phyloP scores from a whole-genome alignment of 257 asterid genomes.

The Echites panduratus region DNA sequence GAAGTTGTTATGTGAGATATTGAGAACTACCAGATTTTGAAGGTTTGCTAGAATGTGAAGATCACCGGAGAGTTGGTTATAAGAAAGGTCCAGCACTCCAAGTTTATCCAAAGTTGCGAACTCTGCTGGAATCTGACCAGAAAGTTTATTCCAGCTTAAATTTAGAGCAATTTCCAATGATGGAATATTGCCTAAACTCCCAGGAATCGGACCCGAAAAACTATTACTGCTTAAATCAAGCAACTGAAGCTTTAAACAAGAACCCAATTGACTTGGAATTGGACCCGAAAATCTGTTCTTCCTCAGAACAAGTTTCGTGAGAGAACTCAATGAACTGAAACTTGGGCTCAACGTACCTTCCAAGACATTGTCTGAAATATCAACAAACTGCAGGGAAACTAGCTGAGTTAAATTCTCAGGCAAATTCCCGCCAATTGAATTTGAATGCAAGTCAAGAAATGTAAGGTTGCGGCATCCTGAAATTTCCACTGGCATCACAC shows the following conservation, averaged over 20 bases:
- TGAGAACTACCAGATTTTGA: slow-evolving; percentile 66
- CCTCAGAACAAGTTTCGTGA: slow-evolving; percentile 62
- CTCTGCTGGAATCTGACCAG: slow-evolving; percentile 61
- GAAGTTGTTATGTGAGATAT: slow-evolving; percentile 62
- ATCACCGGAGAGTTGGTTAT: slow-evolving; percentile 73
- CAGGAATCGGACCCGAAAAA: slow-evolving; percentile 54
- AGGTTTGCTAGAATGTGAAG: slow-evolving; percentile 48
- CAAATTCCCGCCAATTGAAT: slow-evolving; percentile 52
- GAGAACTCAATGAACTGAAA: slow-evolving; percentile 53
- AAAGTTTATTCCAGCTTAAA: slow-evolving; percentile 61
- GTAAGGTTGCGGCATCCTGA: slow-evolving; percentile 68
- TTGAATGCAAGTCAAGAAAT: slow-evolving; percentile 73
- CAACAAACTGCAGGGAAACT: slow-evolving; percentile 53
- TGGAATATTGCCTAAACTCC: slow-evolving; percentile 57
- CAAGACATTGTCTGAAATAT: slow-evolving; percentile 54
- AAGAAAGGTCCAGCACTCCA: slow-evolving; percentile 67
- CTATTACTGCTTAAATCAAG: slow-evolving; percentile 66
- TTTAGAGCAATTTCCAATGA: slow-evolving; percentile 66
- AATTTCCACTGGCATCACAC: slow-evolving; percentile 49
- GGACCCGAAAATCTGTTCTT: slow-evolving; percentile 53
- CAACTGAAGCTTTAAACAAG: slow-evolving; percentile 62
- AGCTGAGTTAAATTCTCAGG: slow-evolving; percentile 49
- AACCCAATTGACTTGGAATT: slow-evolving; percentile 55
- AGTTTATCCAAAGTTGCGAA: slow-evolving; percentile 53
- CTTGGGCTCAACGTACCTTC: slow-evolving; percentile 56